Evolutionary conservation across 306 rosid genomes (phyloP).

Genomic region (Casuarina equisetifolia): DNA sequence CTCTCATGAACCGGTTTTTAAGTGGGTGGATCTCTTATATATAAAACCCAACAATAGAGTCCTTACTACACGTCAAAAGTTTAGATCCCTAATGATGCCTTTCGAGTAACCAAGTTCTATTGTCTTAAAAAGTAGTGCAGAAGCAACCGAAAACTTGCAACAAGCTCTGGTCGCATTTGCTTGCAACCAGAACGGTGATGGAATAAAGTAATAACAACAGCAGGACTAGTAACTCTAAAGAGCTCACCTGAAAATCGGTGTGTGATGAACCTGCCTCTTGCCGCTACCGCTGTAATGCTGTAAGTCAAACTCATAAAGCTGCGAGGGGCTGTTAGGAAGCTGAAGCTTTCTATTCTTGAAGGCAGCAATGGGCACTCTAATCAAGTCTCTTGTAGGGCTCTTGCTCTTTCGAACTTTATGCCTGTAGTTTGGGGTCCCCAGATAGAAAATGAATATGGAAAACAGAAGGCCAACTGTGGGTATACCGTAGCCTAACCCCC

Average conservation of each 20-base stretch:
- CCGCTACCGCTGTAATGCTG: slow-evolving; percentile 41
- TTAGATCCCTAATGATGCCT: background rate
- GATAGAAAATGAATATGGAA: slow-evolving; percentile 46
- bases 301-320: slow-evolving; percentile 57
- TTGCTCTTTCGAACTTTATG: slow-evolving; percentile 49
- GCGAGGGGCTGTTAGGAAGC: slow-evolving; percentile 43
- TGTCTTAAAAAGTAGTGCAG: background rate
- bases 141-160: background rate
- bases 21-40: no score
- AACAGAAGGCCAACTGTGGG: slow-evolving; percentile 55
- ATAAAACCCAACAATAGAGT: no score
- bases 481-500: slow-evolving; percentile 73
- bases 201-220: no score
- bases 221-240: background rate
- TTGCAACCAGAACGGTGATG: no score
- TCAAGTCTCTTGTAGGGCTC: slow-evolving; percentile 44
- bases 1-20: no score
- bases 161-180: no score
- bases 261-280: slow-evolving; percentile 52
- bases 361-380: slow-evolving; percentile 45
- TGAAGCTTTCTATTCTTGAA: slow-evolving; percentile 49
- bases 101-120: background rate
- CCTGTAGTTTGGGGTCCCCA: slow-evolving; percentile 66
- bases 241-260: slow-evolving; percentile 59
- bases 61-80: background rate